These are phyloP conservation scores for Bipolaris oryzae DNA, from an alignment of 2,329 filamentous ascomycete genomes.

Conservation along the genomic window DNA sequence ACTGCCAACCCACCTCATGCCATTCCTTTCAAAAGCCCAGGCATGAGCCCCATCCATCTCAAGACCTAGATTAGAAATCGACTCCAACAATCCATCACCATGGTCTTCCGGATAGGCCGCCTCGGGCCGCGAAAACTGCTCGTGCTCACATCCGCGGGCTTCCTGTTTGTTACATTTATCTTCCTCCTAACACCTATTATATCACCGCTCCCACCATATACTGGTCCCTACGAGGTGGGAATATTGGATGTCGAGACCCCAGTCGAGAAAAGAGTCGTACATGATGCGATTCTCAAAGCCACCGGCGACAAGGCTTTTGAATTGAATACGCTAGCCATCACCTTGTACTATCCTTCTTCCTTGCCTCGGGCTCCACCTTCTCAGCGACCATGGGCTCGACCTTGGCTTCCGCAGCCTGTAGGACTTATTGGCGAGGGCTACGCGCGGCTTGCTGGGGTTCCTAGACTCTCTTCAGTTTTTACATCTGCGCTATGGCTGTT, in stretches of 20 bases:
- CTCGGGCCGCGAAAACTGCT: constrained; percentile 33
- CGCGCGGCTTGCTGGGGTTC: constrained; percentile 50
- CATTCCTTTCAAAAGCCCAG: not conserved
- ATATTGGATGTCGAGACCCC: constrained; percentile 53
- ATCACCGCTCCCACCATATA: constrained; percentile 50
- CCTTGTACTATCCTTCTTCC: constrained; percentile 54
- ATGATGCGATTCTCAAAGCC: constrained; percentile 47
- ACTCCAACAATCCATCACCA: constrained; percentile 12
- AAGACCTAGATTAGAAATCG: not conserved
- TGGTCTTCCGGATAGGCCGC: constrained; percentile 31
- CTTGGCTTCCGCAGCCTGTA: constrained; percentile 54
- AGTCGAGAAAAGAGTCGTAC: constrained; percentile 43
- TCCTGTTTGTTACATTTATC: constrained; percentile 46
- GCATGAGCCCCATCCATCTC: not conserved
- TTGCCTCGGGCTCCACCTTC: constrained; percentile 24
- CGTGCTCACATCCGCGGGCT: constrained; percentile 34
- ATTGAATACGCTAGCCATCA: constrained; percentile 53
- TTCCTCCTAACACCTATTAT: constrained; percentile 52
- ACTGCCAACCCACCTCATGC: not conserved
- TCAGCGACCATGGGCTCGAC: constrained; percentile 45
- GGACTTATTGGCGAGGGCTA: constrained; percentile 53
- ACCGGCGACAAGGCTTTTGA: constrained; percentile 51
- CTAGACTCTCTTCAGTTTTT: constrained; percentile 44
- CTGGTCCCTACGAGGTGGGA: constrained; percentile 52
- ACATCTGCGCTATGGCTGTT: constrained; percentile 51